Base-by-base conservation (phyloP, 73 alveolate species). In the Paramecium tetraurelia region DNA sequence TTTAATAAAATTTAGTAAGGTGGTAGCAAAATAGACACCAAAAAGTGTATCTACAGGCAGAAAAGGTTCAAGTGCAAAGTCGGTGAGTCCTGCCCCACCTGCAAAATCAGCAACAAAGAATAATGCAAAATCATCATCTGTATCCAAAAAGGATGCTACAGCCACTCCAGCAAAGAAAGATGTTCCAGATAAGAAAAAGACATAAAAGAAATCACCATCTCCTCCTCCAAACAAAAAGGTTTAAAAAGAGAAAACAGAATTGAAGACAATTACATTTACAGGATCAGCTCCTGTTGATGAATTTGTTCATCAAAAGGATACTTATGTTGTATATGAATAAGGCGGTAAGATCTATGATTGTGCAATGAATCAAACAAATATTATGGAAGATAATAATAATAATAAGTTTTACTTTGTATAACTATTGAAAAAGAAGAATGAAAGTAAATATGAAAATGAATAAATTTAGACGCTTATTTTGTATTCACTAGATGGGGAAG, bases 241-340 rank as follows among this genome's bases (percentile, higher is more conserved):
- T 10, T 0, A 75, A 75, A 20, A 8, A 10, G 87, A 75, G 40
- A 41, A 75, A 20, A 38, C 69, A 16, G 85, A 33, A 20, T 40
- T 86, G 21, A 40, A 58, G 9, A 84, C 2, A 50, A 22, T 48
- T 8, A 80, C 31, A n/a, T 48, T 84, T 10, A 2, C 18, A 4
- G 93, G 93, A 5, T 59, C 93, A 7, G 93, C 93, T 38, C 93
- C 93, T 14, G 93, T 86, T 68, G 93, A 86, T 41, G 89, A 86
- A 38, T 27, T n/a, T 18, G 29, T 75, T 35, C 40, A 33, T 0
- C 21, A 35, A 7, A 63, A n/a, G 58, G 87, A 86, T 33, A 58
- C 40, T 68, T 72, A 58, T 10, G 87, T 58, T 16, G 93, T 86
- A 6, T 29, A 59, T 63, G 84, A 86, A n/a, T 36, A 53, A 16